These are phyloP conservation scores for Phytophthora litchii DNA, from an alignment of 352 stramenopile genomes.

Conservation along the genomic window DNA sequence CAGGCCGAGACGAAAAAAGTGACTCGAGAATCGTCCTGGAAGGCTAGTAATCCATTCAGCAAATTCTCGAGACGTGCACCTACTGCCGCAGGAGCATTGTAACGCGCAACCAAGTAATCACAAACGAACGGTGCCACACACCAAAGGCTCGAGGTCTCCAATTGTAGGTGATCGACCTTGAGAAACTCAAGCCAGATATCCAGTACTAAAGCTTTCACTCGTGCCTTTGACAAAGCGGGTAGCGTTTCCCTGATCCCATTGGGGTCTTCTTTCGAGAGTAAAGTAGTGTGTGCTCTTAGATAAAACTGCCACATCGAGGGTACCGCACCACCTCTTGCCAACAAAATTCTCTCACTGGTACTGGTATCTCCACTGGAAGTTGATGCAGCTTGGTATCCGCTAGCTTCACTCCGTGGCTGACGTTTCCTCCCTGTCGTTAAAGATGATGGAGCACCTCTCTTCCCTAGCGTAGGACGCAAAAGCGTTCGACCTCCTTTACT, in stretches of 20 bases:
- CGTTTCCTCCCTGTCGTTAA: conserved; percentile 20
- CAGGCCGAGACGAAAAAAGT: conserved; percentile 67
- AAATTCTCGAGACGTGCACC: conserved; percentile 60
- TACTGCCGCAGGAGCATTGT: conserved; percentile 54
- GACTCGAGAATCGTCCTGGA: conserved; percentile 57
- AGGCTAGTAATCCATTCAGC: conserved; percentile 44
- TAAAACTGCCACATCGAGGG: conserved; percentile 50
- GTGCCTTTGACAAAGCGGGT: conserved; percentile 36
- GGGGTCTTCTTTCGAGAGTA: conserved; percentile 22
- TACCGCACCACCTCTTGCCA: conserved; percentile 29
- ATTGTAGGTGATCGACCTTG: conserved; percentile 65
- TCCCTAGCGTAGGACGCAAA: conserved; percentile 21
- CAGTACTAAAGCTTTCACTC: conserved; percentile 51
- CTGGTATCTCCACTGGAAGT: conserved; percentile 13
- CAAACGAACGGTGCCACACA: conserved; percentile 72
- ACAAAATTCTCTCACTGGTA: conserved; percentile 19
- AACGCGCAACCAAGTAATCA: conserved; percentile 68
- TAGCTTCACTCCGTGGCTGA: conserved; percentile 16
- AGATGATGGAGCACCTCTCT: conserved; percentile 11
- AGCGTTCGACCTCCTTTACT: conserved; percentile 22
- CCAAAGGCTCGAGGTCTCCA: conserved; percentile 57
- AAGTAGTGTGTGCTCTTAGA: conserved; percentile 27
- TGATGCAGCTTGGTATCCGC: conserved; percentile 4
- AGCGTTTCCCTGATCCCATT: conserved; percentile 18
- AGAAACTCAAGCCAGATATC: conserved; percentile 82